These are phyloP conservation scores for Phytomonas francai DNA, from an alignment of 208 protist species.

Conservation along the genomic window DNA sequence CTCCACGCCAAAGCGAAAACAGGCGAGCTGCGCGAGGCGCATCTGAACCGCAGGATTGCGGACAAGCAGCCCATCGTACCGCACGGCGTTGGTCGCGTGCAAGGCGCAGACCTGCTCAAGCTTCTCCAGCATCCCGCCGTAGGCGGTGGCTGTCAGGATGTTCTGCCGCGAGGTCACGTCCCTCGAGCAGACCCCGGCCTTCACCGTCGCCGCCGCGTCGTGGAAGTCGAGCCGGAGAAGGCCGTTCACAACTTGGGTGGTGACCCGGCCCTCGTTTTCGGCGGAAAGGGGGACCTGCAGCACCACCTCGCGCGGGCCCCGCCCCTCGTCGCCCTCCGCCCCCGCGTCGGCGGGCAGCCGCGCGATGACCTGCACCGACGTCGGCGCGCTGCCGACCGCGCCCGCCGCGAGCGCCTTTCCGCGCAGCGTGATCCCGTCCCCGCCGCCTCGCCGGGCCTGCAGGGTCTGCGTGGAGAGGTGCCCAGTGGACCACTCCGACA, in stretches of 20 bases:
- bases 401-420: constrained; percentile 12
- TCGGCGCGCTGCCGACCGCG: constrained; percentile 2
- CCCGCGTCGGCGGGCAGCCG: constrained; percentile 7
- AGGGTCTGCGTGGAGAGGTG: neutral
- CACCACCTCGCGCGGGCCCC: neutral
- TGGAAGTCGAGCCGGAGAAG: constrained; percentile 27
- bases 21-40: constrained; percentile 49
- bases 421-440: neutral
- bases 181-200: constrained; percentile 14
- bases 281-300: neutral
- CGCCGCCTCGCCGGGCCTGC: neutral
- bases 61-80: constrained; percentile 61
- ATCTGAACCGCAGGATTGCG: constrained; percentile 63
- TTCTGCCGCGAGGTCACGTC: constrained; percentile 38
- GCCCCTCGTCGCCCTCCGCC: neutral
- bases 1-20: constrained; percentile 53
- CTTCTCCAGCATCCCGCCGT: constrained; percentile 39
- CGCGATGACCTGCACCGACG: constrained; percentile 17
- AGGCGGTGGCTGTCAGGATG: constrained; percentile 55
- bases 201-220: constrained; percentile 21
- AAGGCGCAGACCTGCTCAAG: constrained; percentile 52
- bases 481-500: constrained; percentile 12
- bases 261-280: neutral
- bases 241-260: constrained; percentile 15
- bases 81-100: constrained; percentile 52